Evolutionary conservation across 2,329 filamentous ascomycete species (phyloP), one percentile per base, ranked within the genome.

Genomic region (Diaporthe sp.): DNA sequence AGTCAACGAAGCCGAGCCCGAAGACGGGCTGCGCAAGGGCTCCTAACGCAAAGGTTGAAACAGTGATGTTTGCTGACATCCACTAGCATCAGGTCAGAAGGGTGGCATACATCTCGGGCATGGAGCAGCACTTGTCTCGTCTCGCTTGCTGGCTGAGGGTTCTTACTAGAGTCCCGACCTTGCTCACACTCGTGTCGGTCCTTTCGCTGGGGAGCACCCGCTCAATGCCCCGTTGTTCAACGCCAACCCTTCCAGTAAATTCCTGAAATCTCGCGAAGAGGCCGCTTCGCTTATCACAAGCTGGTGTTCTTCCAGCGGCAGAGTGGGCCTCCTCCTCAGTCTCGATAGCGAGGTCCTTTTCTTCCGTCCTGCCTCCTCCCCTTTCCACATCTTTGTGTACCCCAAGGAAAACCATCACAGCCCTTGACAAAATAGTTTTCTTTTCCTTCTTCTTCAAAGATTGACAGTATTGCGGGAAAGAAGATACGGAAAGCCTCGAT

Each of bases 41-140:
- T 61, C 94, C 94, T 74, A 95, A 92, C 67, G 94, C 93, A 80
- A 95, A 95, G 19, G 92, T 92, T 34, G 91, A 93, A 65, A 95
- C 92, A 72, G 94, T 92, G 92, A 95, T 92, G 84, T 95, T 95
- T 80, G 93, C 93, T 1, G 93, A 92, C 60, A 94, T 86, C 94
- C 94, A 95, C 92, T 75, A 22, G 10, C 25, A 34, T 62, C 17
- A 65, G 44, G 49, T 73, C 71, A 73, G 71, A 31, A 42, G 12
- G 3, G 34, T 25, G 15, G 37, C 2, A 42, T 53, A 6, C 28
- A 49, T 39, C 25, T 72, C 19, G 28, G 19, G 28, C 31, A 19
- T 49, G 39, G 44, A 22, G 44, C 39, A 68, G 19, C 53, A 39
- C 12, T 22, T n/a, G n/a, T 53, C 68, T 39, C n/a, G n/a, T 46